Evolutionary conservation across 495 filamentous ascomycete species (phyloP), one percentile per base, ranked within the genome.

Genomic region (Cudoniella acicularis): DNA sequence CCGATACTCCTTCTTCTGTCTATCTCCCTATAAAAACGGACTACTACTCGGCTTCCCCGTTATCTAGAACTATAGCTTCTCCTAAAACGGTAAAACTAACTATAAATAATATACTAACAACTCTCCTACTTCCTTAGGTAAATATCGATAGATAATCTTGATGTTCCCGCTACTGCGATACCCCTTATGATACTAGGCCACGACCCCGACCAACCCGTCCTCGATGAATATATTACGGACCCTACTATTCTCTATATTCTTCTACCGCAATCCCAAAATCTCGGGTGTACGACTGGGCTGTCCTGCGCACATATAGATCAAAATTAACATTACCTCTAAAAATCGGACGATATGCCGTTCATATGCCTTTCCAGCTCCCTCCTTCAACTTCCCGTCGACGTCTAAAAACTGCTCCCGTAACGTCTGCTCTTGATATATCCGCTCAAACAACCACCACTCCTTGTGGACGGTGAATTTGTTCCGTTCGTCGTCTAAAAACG

Each of bases 211-310:
- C 41, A 60, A 24, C 1, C 27, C 24, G 22, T 48, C 13, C 27
- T 64, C 23, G 21, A 64, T 50, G 13, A 64, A 4, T n/a, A 64
- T 56, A 41, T 60, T 60, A 10, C 49, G 41, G 8, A 60, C 25
- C 3, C 57, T 51, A n/a, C 57, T 56, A 45, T 64, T 17, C 4
- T 6, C 41, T n/a, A 53, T 69, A 49, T 71, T 71, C 13, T 45
- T 43, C 48, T 62, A 40, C 52, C 56, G 53, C n/a, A 73, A 49
- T 24, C 53, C 64, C 6, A 73, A 56, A 10, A 74, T 43, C 66
- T 74, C 63, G 0, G 59, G 57, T 2, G 54, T 62, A n/a, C 71
- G 51, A 9, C 51, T 64, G 1, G 64, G 69, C 60, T 65, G 27
- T 20, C 72, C 61, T 3, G 43, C 55, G 4, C 50, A 61, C 10